phyloP scores from a whole-genome alignment of 257 asterid genomes.

The Linaria vulgaris region DNA sequence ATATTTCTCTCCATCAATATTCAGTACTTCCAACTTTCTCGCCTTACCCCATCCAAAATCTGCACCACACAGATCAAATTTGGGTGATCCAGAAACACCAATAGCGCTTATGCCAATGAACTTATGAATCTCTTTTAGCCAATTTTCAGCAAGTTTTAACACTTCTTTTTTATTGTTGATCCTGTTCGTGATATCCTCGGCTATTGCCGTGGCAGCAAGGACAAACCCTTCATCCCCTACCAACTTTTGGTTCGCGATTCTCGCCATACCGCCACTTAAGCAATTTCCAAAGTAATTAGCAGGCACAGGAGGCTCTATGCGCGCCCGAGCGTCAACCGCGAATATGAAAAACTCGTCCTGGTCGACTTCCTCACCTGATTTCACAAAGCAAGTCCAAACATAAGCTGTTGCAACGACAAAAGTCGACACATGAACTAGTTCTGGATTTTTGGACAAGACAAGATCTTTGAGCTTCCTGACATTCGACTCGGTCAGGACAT shows the following conservation, averaged over 20 bases:
- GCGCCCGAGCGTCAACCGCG: slow-evolving; percentile 34
- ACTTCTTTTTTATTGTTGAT: slow-evolving; percentile 23
- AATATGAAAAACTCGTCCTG: slow-evolving; percentile 24
- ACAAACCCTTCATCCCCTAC: slow-evolving; percentile 40
- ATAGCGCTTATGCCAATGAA: slow-evolving; percentile 11
- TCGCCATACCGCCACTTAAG: slow-evolving; percentile 32
- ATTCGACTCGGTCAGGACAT: slow-evolving; percentile 2
- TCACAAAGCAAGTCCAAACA: slow-evolving; percentile 45
- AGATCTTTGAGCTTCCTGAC: slow-evolving; percentile 33
- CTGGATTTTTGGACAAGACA: slow-evolving; percentile 26
- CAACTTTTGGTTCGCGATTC: slow-evolving; percentile 13
- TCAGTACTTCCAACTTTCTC: slow-evolving; percentile 38
- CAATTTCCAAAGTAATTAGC: slow-evolving; percentile 49
- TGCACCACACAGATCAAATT: slow-evolving; percentile 30
- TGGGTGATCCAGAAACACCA: slow-evolving; percentile 49
- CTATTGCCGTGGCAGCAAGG: slow-evolving; percentile 40
- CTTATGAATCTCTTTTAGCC: slow-evolving; percentile 30
- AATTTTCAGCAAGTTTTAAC: slow-evolving; percentile 35
- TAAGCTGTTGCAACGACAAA: slow-evolving; percentile 33
- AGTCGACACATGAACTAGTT: slow-evolving; percentile 32
- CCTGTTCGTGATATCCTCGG: slow-evolving; percentile 32
- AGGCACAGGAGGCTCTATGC: slow-evolving; percentile 37
- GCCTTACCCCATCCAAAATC: slow-evolving; percentile 61
- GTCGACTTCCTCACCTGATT: slow-evolving; percentile 23
- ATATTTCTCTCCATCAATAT: slow-evolving; percentile 35